These are phyloP conservation scores for Rubia balearica DNA, from an alignment of 305 asterid species.

Conservation along the genomic window DNA sequence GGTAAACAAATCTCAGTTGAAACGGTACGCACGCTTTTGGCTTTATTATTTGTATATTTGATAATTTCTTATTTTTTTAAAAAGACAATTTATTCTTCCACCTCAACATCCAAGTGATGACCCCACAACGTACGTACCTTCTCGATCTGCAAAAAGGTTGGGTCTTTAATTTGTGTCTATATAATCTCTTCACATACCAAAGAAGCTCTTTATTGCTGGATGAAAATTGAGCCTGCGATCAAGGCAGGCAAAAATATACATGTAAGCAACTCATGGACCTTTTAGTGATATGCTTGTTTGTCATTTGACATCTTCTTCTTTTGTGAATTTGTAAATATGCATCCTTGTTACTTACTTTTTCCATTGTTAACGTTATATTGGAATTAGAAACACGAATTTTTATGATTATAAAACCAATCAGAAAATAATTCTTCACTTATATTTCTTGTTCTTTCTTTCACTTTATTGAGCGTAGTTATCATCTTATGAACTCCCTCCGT, in stretches of 20 bases:
- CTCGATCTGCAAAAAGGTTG: neutral
- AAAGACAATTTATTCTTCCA: slow-evolving; percentile 6
- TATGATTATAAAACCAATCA: no score
- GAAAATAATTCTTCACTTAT: no score
- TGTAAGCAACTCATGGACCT: neutral
- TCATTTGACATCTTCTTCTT: neutral
- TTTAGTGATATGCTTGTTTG: no score
- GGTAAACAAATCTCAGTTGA: slow-evolving; percentile 16
- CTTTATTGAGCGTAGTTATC: neutral
- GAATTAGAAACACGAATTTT: no score
- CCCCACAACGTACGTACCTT: neutral
- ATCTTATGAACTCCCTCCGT: no score
- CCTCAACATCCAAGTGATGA: neutral
- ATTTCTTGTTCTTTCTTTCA: no score
- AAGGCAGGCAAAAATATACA: neutral
- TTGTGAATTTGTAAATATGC: no score
- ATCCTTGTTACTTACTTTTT: no score
- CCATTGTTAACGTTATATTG: neutral
- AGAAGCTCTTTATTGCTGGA: neutral
- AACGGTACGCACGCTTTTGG: slow-evolving; percentile 22
- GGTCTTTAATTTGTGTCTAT: neutral
- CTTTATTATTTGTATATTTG: neutral
- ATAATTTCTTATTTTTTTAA: no score
- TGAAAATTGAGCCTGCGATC: neutral
- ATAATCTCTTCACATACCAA: neutral